A percentile compares a stretch with the other conserved stretches of the same genome.
Evolutionary conservation across 805 yeast species (phyloP).

Genomic region (Nakazawaea ernobii): DNA sequence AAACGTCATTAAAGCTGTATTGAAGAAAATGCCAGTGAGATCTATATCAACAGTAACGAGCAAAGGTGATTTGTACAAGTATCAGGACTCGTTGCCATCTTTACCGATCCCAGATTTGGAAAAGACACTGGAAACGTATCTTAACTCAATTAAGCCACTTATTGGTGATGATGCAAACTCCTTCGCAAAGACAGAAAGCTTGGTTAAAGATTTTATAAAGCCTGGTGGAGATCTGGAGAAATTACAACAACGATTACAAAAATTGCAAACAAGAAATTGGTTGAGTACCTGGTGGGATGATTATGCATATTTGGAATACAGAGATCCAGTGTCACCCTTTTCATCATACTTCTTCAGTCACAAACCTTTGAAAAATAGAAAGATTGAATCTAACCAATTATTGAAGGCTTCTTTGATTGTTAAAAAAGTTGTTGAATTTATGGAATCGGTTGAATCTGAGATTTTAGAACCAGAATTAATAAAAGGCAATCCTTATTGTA

Average conservation of each 20-base stretch:
- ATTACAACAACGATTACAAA: constrained; percentile 60
- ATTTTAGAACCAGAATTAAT: constrained; percentile 75
- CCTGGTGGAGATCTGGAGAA: constrained; percentile 59
- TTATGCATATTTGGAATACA: constrained; percentile 82
- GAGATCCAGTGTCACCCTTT: constrained; percentile 93
- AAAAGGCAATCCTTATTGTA: constrained; percentile 81
- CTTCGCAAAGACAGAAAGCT: constrained; percentile 37
- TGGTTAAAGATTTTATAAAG: constrained; percentile 60
- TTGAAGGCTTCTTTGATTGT: constrained; percentile 73
- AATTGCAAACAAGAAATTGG: constrained; percentile 80
- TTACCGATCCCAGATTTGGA: constrained; percentile 83
- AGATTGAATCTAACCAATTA: constrained; percentile 56
- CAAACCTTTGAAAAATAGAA: constrained; percentile 51
- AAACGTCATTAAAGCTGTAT: background rate
- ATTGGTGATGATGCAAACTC: constrained; percentile 45
- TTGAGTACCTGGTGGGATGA: constrained; percentile 89
- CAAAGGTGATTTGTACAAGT: constrained; percentile 66
- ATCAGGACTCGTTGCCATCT: constrained; percentile 69
- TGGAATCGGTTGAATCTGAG: constrained; percentile 60
- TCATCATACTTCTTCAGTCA: constrained; percentile 88
- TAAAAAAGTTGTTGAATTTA: constrained; percentile 61
- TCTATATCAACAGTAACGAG: background rate
- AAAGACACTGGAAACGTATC: constrained; percentile 63
- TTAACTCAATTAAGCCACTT: constrained; percentile 69
- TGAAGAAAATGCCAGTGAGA: constrained; percentile 9